phyloP scores from a whole-genome alignment of 2,329 filamentous ascomycete species.

The Ascochyta lentis region DNA sequence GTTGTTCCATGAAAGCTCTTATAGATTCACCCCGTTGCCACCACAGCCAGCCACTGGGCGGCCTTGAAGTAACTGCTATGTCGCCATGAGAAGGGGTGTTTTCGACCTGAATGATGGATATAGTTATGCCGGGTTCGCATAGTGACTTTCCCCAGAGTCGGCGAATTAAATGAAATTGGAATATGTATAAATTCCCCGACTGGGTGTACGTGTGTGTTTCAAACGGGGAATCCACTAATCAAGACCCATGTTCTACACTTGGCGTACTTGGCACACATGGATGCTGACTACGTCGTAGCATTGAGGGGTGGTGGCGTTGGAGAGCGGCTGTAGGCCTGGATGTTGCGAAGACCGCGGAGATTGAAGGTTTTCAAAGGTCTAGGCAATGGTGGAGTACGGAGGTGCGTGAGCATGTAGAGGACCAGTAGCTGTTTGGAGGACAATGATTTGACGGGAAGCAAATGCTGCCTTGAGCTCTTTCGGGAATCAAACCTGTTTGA shows the following conservation, averaged over 20 bases:
- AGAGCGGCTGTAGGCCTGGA: not conserved
- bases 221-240: constrained; percentile 8
- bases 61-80: not conserved
- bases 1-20: constrained; percentile 51
- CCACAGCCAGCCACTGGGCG: not conserved
- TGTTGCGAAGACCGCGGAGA: not conserved
- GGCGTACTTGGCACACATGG: constrained; percentile 13
- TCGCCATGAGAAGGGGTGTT: not conserved
- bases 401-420: no score
- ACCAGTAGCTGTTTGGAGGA: no score
- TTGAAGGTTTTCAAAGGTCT: not conserved
- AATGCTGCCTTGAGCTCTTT: no score
- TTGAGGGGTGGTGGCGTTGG: not conserved
- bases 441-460: no score
- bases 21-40: not conserved
- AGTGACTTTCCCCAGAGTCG: not conserved
- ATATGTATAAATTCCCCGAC: constrained; percentile 4
- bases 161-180: constrained; percentile 9
- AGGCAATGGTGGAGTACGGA: not conserved
- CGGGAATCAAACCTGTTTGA: no score
- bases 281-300: constrained; percentile 2
- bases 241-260: constrained; percentile 5
- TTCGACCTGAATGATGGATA: constrained; percentile 13
- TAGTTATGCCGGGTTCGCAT: constrained; percentile 7
- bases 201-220: constrained; percentile 10